Percentiles rank a stretch among this genome's conserved stretches.
phyloP scores from a whole-genome alignment of 78 protist species.

The Capsaspora owczarzaki region DNA sequence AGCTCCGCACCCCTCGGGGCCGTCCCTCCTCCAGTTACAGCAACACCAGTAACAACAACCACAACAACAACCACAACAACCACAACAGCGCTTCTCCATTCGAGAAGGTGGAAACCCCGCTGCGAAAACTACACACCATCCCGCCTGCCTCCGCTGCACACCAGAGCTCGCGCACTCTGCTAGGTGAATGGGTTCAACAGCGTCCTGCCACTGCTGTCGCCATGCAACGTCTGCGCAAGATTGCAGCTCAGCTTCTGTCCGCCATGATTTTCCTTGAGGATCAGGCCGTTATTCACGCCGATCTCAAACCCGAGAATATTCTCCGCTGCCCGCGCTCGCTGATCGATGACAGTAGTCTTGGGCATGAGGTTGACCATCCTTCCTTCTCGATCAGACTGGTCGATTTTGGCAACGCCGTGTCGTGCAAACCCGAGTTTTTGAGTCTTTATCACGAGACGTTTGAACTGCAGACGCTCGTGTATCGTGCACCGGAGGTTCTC shows the following conservation, averaged over 20 bases:
- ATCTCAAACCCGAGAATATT: slow-evolving; percentile 93
- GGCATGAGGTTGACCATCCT: not conserved
- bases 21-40: not conserved
- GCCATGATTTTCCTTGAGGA: slow-evolving; percentile 53
- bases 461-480: slow-evolving; percentile 47
- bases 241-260: slow-evolving; percentile 75
- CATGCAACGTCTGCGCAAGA: slow-evolving; percentile 18
- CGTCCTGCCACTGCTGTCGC: not conserved
- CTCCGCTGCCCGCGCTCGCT: slow-evolving; percentile 45
- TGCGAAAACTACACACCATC: no score
- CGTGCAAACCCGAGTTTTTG: slow-evolving; percentile 52
- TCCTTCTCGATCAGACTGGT: slow-evolving; percentile 47
- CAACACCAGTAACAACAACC: no score
- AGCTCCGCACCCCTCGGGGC: not conserved
- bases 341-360: no score
- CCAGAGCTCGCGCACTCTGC: no score
- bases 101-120: no score
- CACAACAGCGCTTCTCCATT: no score
- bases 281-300: slow-evolving; percentile 81
- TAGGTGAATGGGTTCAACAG: no score
- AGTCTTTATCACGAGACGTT: slow-evolving; percentile 19
- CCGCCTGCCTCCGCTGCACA: no score
- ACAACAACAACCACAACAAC: no score
- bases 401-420: slow-evolving; percentile 81
- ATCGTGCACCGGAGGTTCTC: slow-evolving; percentile 66